Conservation (phyloP, 495 filamentous ascomycete genomes). For the Glarea lozoyensis region DNA sequence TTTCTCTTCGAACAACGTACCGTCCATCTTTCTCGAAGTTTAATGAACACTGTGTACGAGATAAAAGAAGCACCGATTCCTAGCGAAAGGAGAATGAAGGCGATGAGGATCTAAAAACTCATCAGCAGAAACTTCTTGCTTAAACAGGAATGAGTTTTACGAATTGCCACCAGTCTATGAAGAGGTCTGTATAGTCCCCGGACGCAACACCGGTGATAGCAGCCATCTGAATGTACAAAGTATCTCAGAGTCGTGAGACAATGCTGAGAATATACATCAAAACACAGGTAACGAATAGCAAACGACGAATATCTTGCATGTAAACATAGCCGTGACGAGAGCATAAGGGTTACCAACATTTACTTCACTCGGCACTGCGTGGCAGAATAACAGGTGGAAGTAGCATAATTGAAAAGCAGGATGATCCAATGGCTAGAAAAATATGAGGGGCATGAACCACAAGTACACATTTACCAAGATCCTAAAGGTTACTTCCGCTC, state of each 20-base stretch:
- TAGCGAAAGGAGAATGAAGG: conserved; percentile 7
- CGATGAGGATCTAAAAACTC: conserved; percentile 6
- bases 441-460: neutral
- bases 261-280: conserved; percentile 1
- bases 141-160: neutral
- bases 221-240: conserved; percentile 5
- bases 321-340: conserved; percentile 3
- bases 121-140: conserved; percentile 1
- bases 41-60: neutral
- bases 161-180: conserved; percentile 11
- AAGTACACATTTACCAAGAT: conserved; percentile 1
- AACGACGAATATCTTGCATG: neutral
- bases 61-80: conserved; percentile 3
- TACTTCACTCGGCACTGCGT: neutral
- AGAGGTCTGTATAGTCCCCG: conserved; percentile 3
- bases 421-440: conserved; percentile 4
- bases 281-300: neutral
- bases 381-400: conserved; percentile 2
- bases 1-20: no score
- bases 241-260: neutral
- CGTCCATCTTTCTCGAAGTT: neutral
- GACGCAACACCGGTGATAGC: conserved; percentile 6
- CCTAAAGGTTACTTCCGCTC: conserved; percentile 3
- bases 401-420: neutral
- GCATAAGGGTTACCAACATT: conserved; percentile 5